Evolutionary conservation across 129 eudicot species (phyloP).

Genomic region (Pseudognaphalium luteoalbum): DNA sequence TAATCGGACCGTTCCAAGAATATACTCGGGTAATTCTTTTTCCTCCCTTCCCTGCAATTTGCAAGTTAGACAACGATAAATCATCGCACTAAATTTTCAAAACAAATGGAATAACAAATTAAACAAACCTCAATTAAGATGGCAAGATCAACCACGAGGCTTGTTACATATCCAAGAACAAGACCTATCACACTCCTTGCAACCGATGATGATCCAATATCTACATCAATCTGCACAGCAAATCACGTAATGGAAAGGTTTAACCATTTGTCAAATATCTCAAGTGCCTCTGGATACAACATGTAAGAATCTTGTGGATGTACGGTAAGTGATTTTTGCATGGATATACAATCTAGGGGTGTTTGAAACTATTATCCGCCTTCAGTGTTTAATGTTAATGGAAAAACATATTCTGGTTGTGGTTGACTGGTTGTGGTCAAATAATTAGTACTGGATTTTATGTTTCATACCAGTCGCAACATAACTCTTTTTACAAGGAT

Average conservation of each 20-base stretch:
- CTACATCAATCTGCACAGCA: constrained; percentile 87
- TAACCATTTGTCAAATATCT: constrained; percentile 9
- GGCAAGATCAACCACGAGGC: constrained; percentile 97
- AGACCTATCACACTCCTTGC: constrained; percentile 92
- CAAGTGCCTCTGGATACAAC: neutral
- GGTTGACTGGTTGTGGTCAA: too few relatives aligned
- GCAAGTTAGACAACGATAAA: neutral
- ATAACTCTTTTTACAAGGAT: too few relatives aligned
- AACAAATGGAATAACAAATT: neutral
- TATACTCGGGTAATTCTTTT: constrained; percentile 80
- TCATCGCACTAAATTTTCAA: neutral
- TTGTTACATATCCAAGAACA: constrained; percentile 96
- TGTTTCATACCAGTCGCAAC: too few relatives aligned
- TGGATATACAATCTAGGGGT: too few relatives aligned
- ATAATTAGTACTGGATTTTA: too few relatives aligned
- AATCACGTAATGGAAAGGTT: neutral
- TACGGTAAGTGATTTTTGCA: too few relatives aligned
- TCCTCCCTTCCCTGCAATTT: constrained; percentile 76
- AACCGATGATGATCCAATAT: constrained; percentile 96
- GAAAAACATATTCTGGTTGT: too few relatives aligned
- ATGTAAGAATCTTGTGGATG: too few relatives aligned
- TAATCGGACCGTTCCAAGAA: constrained; percentile 86
- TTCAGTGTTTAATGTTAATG: too few relatives aligned
- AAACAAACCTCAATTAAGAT: constrained; percentile 75
- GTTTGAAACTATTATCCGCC: too few relatives aligned